Conservation (phyloP, 1,284 basidiomycete species). For the Moesziomyces sp. region DNA sequence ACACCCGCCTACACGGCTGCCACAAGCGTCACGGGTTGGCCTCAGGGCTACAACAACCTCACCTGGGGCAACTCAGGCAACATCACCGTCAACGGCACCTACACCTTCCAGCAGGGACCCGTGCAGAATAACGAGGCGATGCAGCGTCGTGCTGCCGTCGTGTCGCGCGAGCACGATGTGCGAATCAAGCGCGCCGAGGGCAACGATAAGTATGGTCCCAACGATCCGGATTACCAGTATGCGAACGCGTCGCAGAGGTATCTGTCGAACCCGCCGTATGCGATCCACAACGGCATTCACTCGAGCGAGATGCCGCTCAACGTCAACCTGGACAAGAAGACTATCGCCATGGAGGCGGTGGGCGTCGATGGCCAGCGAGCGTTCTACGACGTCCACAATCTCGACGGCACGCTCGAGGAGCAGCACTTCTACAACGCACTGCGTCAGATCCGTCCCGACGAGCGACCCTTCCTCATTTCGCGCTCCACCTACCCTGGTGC, state of each 20-base stretch:
- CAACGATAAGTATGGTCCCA: conserved; percentile 18
- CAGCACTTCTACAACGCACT: conserved; percentile 48
- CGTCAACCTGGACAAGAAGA: conserved; percentile 66
- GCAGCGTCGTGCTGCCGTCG: conserved; percentile 11
- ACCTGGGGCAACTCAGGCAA: conserved; percentile 77
- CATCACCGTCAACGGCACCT: conserved; percentile 75
- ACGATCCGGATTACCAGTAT: conserved; percentile 41
- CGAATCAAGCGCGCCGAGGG: conserved; percentile 12
- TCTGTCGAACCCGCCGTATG: conserved; percentile 71
- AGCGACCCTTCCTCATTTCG: conserved; percentile 56
- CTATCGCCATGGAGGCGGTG: conserved; percentile 63
- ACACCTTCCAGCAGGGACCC: conserved; percentile 32
- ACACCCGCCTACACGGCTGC: conserved; percentile 61
- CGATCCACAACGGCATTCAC: conserved; percentile 76
- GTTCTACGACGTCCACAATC: conserved; percentile 67
- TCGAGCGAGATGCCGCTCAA: conserved; percentile 70
- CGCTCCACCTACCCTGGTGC: conserved; percentile 56
- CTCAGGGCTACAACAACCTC: conserved; percentile 74
- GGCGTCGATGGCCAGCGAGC: conserved; percentile 61
- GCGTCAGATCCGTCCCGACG: conserved; percentile 29
- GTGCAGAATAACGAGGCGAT: conserved; percentile 38
- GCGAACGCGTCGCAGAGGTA: conserved; percentile 38
- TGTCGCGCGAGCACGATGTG: conserved; percentile 7
- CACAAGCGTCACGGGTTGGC: conserved; percentile 50
- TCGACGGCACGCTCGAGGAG: conserved; percentile 45